Conservation (phyloP, 202 grass and related monocot species). For the Zizania palustris region DNA sequence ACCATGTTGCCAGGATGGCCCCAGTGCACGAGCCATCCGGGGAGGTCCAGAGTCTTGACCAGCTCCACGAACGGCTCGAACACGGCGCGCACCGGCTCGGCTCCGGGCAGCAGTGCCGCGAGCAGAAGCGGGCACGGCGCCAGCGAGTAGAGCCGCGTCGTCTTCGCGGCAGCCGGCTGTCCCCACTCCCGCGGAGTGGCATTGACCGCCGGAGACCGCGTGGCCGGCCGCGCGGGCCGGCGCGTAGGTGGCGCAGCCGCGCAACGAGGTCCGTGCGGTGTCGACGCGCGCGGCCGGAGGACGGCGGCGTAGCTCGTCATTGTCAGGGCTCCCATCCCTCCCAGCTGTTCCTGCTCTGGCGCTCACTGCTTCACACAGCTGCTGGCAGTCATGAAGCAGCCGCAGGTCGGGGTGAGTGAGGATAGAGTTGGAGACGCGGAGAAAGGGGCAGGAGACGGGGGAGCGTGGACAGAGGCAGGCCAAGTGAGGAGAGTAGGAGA, state of each 20-base stretch:
- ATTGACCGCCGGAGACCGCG: not conserved
- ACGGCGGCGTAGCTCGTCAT: conserved; percentile 51
- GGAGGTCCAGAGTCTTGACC: conserved; percentile 69
- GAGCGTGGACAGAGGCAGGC: conserved; percentile 66
- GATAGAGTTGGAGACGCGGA: conserved; percentile 18
- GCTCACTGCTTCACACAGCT: not conserved
- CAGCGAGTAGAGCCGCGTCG: conserved; percentile 61
- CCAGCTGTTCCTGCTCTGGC: not conserved
- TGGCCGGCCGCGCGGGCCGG: not conserved
- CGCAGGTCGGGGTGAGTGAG: not conserved
- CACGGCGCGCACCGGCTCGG: conserved; percentile 49
- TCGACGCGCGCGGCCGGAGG: conserved; percentile 40
- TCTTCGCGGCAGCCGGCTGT: conserved; percentile 1
- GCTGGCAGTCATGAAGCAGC: not conserved
- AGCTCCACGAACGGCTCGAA: conserved; percentile 84
- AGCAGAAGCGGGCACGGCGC: conserved; percentile 75
- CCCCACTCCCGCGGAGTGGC: not conserved
- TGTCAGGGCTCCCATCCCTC: conserved; percentile 49
- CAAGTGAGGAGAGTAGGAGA: conserved; percentile 51
- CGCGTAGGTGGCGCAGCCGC: not conserved
- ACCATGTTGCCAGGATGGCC: conserved; percentile 96
- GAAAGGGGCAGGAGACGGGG: conserved; percentile 15
- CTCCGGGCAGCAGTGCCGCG: conserved; percentile 71
- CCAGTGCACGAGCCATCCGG: conserved; percentile 96
- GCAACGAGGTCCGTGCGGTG: not conserved